Evolutionary conservation across 345 rosid genomes (phyloP).

Genomic region (Hevea brasiliensis): DNA sequence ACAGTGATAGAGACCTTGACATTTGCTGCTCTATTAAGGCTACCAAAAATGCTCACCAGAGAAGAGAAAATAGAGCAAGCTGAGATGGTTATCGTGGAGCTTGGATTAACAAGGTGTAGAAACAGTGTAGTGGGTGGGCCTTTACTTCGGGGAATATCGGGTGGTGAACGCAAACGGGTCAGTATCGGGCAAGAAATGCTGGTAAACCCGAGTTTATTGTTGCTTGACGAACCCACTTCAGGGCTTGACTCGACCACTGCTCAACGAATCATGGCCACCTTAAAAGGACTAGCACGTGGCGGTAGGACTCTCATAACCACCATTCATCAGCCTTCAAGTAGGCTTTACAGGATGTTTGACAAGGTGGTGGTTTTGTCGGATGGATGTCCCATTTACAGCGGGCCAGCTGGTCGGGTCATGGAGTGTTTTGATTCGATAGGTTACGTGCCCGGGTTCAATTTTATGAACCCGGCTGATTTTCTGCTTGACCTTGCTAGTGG

Average conservation of each 20-base stretch:
- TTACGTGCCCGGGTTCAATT: slow-evolving; percentile 54
- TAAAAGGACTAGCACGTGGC: slow-evolving; percentile 60
- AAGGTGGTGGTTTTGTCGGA: slow-evolving; percentile 77
- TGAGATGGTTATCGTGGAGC: slow-evolving; percentile 60
- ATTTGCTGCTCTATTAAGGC: slow-evolving; percentile 69
- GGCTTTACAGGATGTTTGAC: slow-evolving; percentile 80
- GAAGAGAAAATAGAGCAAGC: slow-evolving; percentile 70
- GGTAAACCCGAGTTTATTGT: slow-evolving; percentile 79
- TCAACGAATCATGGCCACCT: slow-evolving; percentile 60
- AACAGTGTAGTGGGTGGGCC: slow-evolving; percentile 72
- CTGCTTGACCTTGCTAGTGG: slow-evolving; percentile 95
- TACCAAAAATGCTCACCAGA: slow-evolving; percentile 58
- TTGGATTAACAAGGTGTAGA: slow-evolving; percentile 66
- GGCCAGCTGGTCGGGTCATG: slow-evolving; percentile 58
- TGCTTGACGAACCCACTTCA: slow-evolving; percentile 90
- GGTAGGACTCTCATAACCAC: slow-evolving; percentile 81
- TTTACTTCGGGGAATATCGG: slow-evolving; percentile 72
- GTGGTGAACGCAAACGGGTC: slow-evolving; percentile 90
- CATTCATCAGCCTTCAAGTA: slow-evolving; percentile 88
- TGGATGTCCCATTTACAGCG: slow-evolving; percentile 72
- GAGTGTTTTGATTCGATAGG: slow-evolving; percentile 74
- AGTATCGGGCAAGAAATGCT: slow-evolving; percentile 89
- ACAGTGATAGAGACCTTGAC: slow-evolving; percentile 78
- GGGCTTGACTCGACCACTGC: slow-evolving; percentile 94
- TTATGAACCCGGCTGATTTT: slow-evolving; percentile 83